Base-by-base conservation (phyloP, 495 filamentous ascomycete genomes). In the Penicillium steckii region DNA sequence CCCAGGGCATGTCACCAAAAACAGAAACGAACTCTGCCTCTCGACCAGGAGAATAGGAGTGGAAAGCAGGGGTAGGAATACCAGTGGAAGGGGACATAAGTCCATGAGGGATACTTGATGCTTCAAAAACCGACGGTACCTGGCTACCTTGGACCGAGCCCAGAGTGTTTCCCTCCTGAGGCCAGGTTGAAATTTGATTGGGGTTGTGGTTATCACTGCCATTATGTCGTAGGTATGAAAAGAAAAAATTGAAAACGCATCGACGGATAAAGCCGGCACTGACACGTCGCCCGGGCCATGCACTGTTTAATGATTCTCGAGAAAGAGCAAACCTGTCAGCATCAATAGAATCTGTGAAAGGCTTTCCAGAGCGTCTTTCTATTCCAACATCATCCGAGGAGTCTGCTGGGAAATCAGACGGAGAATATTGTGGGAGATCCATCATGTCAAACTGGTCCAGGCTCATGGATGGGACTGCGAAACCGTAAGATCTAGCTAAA, bases 271-370 rank as follows among this genome's bases (percentile, higher is more conserved):
- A 48, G n/a, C 23, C 44, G 23, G 44, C 44, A 22, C 32, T 54
- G 4, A 54, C 37, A 7, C 44, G 37, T 13, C 7, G 24, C 1
- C 8, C 19, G 4, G 21, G 17, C 40, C 27, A 44, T 13, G 24
- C 2, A 9, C 22, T 23, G 3, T n/a, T n/a, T 21, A 54, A 25
- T 12, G 19, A 35, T 17, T 35, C 25, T 4, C 5, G 19, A 13
- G 46, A 50, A 22, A 56, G 53, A 4, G 46, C 46, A 41, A 40
- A 56, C 1, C 47, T 3, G 44, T 56, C 46, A 18, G 53, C 41
- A 9, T 56, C 30, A 8, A 46, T 27, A 35, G 46, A 45, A 17
- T 56, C 46, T 1, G 47, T 56, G 24, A 56, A 50, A 10, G 46
- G 53, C 23, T 41, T 50, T 6, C 46, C 46, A 19, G 4, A 56